Percentiles rank a stretch among this genome's conserved stretches.
Conservation (phyloP, 805 yeast species). For the Metschnikowia colocasiae region DNA sequence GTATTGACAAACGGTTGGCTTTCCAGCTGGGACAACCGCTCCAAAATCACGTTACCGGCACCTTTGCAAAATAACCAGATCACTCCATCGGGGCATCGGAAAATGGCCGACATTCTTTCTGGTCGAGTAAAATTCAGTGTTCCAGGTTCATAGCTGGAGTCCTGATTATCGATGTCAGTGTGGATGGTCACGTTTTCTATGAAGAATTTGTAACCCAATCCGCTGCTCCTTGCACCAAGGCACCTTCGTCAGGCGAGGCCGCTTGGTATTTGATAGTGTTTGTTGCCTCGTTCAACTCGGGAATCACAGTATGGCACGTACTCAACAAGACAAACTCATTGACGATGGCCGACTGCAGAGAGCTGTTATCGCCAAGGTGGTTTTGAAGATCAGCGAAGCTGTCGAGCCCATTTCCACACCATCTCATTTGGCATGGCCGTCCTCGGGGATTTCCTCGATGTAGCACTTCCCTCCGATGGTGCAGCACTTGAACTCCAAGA, state of each 20-base stretch:
- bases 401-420: constrained; percentile 79
- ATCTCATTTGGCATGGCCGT: constrained; percentile 68
- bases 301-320: constrained; percentile 96
- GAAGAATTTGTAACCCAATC: constrained; percentile 77
- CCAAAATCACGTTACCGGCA: constrained; percentile 94
- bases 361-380: constrained; percentile 45
- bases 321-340: constrained; percentile 81
- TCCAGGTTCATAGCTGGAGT: constrained; percentile 66
- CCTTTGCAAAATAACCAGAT: constrained; percentile 91
- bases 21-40: constrained; percentile 61
- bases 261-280: constrained; percentile 90
- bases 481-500: constrained; percentile 94
- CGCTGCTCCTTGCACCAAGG: constrained; percentile 95
- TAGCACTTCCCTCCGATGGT: constrained; percentile 91
- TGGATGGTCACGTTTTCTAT: constrained; percentile 76
- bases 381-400: constrained; percentile 60
- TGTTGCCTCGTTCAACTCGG: constrained; percentile 61
- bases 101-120: constrained; percentile 94
- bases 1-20: constrained; percentile 80
- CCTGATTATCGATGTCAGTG: constrained; percentile 44
- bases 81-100: constrained; percentile 90
- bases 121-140: constrained; percentile 94
- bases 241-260: constrained; percentile 99
- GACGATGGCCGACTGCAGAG: constrained; percentile 45
- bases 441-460: constrained; percentile 88